A percentile compares a stretch with the other conserved stretches of the same genome.
Evolutionary conservation across 1,284 basidiomycete genomes (phyloP).

Genomic region (Ustilago shanxiensis): DNA sequence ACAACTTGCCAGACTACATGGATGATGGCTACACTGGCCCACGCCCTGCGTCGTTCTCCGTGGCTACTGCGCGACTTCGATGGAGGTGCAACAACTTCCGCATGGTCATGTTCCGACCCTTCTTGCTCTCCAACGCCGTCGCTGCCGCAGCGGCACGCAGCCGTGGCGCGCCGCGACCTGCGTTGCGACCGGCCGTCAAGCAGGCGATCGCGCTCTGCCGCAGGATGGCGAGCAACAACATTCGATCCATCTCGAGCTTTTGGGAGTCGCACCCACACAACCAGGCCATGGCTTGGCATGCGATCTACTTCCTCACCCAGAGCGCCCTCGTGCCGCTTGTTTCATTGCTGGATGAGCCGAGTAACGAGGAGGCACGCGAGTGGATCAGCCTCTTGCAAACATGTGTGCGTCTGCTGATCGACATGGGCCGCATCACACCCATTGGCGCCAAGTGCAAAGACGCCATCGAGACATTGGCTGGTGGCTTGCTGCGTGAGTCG

Average conservation of each 20-base stretch:
- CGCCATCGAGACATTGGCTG: slow-evolving; percentile 44
- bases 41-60: slow-evolving; percentile 44
- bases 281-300: slow-evolving; percentile 55
- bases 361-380: slow-evolving; percentile 35
- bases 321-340: slow-evolving; percentile 52
- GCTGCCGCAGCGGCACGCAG: slow-evolving; percentile 43
- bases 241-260: slow-evolving; percentile 48
- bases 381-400: slow-evolving; percentile 43
- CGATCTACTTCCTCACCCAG: slow-evolving; percentile 53
- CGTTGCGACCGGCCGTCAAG: slow-evolving; percentile 46
- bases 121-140: slow-evolving; percentile 49
- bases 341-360: slow-evolving; percentile 49
- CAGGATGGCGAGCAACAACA: slow-evolving; percentile 49
- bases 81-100: slow-evolving; percentile 57
- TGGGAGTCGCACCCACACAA: slow-evolving; percentile 55
- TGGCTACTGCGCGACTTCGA: slow-evolving; percentile 43
- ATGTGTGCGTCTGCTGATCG: slow-evolving; percentile 41
- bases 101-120: slow-evolving; percentile 57
- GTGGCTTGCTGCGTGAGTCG: slow-evolving; percentile 23
- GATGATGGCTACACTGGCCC: slow-evolving; percentile 33
- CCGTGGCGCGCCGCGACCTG: slow-evolving; percentile 35
- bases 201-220: slow-evolving; percentile 53
- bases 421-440: slow-evolving; percentile 50
- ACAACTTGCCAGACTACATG: slow-evolving; percentile 50
- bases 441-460: slow-evolving; percentile 55